Percentiles rank a stretch among this genome's conserved stretches.
Conservation (phyloP, 2,329 filamentous ascomycete species). For the Phaeosphaeriaceae sp. region DNA sequence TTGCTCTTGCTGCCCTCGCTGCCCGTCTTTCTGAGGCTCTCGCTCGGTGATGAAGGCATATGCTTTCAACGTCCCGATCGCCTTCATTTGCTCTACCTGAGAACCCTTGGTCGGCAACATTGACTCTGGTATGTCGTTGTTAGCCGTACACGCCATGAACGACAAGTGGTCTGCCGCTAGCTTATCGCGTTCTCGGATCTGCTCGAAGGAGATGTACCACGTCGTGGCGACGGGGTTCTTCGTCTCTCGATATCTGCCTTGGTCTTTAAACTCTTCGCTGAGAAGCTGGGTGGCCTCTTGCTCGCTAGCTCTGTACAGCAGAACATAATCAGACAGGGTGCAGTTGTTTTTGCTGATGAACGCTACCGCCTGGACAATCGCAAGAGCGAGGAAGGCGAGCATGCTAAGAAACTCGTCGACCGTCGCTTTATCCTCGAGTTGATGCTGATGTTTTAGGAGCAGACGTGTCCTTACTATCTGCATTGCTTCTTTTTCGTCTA, state of each 20-base stretch:
- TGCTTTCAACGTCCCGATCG: constrained; percentile 40
- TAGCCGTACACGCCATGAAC: constrained; percentile 28
- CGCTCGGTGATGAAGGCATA: constrained; percentile 41
- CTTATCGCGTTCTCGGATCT: constrained; percentile 16
- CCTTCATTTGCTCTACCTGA: constrained; percentile 26
- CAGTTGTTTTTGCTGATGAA: constrained; percentile 38
- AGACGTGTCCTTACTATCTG: constrained; percentile 8
- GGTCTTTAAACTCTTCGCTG: constrained; percentile 43
- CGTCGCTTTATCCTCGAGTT: constrained; percentile 5
- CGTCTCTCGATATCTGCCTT: constrained; percentile 32
- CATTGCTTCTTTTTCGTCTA: constrained; percentile 13
- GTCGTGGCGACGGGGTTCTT: constrained; percentile 46
- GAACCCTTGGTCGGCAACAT: constrained; percentile 34
- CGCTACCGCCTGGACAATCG: constrained; percentile 2
- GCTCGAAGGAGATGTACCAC: constrained; percentile 34
- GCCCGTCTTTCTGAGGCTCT: not conserved
- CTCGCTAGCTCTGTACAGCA: constrained; percentile 26
- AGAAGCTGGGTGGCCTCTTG: constrained; percentile 35
- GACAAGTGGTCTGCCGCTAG: constrained; percentile 42
- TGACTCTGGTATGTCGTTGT: constrained; percentile 36
- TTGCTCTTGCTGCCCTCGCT: too few species aligned
- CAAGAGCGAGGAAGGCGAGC: constrained; percentile 4
- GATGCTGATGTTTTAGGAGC: not conserved
- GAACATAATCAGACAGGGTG: constrained; percentile 7
- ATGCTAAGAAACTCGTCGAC: constrained; percentile 36